Conservation (phyloP, 208 protist genomes). For the Trypanosoma lewisi region DNA sequence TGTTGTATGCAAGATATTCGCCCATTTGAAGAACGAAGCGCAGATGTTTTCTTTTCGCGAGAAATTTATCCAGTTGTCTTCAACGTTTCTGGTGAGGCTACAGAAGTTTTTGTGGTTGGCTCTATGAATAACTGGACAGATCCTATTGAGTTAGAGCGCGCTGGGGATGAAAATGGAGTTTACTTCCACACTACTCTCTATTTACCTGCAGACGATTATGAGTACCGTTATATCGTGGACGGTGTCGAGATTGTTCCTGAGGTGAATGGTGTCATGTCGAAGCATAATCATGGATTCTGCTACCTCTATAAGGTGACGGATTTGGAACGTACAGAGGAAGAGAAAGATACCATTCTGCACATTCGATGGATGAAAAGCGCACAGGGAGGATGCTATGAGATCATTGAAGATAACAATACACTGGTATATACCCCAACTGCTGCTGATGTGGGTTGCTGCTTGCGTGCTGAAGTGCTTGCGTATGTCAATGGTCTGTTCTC, state of each 20-base stretch:
- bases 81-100: constrained; percentile 85
- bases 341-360: constrained; percentile 87
- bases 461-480: constrained; percentile 87
- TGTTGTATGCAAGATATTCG: constrained; percentile 92
- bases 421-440: constrained; percentile 72
- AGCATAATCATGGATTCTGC: constrained; percentile 86
- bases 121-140: constrained; percentile 93
- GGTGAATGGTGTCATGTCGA: constrained; percentile 74
- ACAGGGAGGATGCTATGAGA: constrained; percentile 65
- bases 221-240: constrained; percentile 94
- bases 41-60: constrained; percentile 83
- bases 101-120: constrained; percentile 89
- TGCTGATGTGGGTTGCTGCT: constrained; percentile 80
- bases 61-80: constrained; percentile 88
- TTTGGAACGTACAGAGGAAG: constrained; percentile 63
- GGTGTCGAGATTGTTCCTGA: constrained; percentile 88
- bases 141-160: constrained; percentile 86
- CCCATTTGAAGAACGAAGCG: constrained; percentile 70
- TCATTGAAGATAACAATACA: constrained; percentile 87
- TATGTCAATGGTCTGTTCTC: constrained; percentile 88
- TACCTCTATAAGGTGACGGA: constrained; percentile 86
- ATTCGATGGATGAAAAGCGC: constrained; percentile 91
- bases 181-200: constrained; percentile 92
- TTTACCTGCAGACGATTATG: constrained; percentile 86
- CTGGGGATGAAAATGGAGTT: constrained; percentile 72